Evolutionary conservation across 208 protist species (phyloP), one percentile per base, ranked within the genome.

Genomic region (Kentomonas sorsogonicus): DNA sequence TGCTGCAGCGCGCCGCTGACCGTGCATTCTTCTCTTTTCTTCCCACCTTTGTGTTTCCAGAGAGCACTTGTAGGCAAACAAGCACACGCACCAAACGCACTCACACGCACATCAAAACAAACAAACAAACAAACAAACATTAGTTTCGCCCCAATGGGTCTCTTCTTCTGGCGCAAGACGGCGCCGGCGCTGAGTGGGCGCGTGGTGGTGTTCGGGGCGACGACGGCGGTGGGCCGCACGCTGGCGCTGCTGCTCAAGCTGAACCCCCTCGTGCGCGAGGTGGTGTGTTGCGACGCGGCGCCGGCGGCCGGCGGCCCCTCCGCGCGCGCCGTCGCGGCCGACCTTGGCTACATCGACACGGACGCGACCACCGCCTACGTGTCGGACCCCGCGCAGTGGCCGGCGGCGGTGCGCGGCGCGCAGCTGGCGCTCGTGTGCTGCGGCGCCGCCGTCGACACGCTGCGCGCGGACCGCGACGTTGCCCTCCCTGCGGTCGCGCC

Each of bases 211-310:
- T 86, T 98, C 44, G 96, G 96, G 18, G 91, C 89, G 50, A 82
- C 84, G 16, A 94, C 83, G 47, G 79, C 78, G 13, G 94, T 98
- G 33, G 96, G 96, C 18, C 93, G 96, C 74, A 71, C 91, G 3
- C 86, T 98, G 11, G 89, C 94, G 1, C 63, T 98, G 5, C 77
- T 98, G 13, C 64, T 97, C 26, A 97, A 97, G 60, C 38, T 83
- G 48, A 74, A 74, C 45, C 86, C 83, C 20, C 86, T 83, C 52
- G 87, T 93, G 25, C 58, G 44, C 33, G 71, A 92, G 54, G 58
- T 97, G 9, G 74, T 79, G 47, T 86, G 93, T 50, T 92, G 82
- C 62, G 83, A 76, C 53, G 69, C 83, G n/a, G n/a, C n/a, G n/a
- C 16, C 55, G 27, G 63, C 56, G 23, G 63, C 63, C 30, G 63